phyloP scores from a whole-genome alignment of 83 land plant genomes.

The Diphasiastrum complanatum region DNA sequence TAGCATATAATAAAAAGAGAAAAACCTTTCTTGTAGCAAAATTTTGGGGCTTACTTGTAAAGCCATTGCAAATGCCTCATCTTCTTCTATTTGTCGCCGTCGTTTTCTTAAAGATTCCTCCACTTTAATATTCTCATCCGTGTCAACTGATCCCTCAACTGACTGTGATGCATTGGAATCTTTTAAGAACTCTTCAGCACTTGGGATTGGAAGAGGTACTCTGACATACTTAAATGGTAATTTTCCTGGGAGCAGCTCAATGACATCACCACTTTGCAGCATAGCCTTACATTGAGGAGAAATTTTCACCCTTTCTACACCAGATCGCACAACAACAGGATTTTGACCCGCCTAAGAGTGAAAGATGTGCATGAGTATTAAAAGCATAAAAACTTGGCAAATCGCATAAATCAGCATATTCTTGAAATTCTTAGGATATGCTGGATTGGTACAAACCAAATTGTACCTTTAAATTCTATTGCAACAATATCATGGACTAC shows the following conservation, averaged over 20 bases:
- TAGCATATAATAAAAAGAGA: not conserved
- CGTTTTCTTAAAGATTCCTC: constrained; percentile 22
- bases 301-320: constrained; percentile 46
- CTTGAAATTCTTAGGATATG: too few relatives aligned
- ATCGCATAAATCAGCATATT: too few relatives aligned
- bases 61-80: constrained; percentile 38
- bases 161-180: not conserved
- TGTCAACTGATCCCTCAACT: constrained; percentile 1
- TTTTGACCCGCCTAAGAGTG: constrained; percentile 81
- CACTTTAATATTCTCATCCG: constrained; percentile 6
- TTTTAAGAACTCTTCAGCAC: not conserved
- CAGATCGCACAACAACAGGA: constrained; percentile 52
- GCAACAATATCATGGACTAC: too few relatives aligned
- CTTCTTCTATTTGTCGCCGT: constrained; percentile 32
- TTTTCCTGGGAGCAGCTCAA: constrained; percentile 73
- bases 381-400: too few relatives aligned
- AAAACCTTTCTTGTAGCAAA: not conserved
- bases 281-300: constrained; percentile 21
- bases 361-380: too few relatives aligned
- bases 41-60: constrained; percentile 36
- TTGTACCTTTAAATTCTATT: too few relatives aligned
- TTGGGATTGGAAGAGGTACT: too few relatives aligned
- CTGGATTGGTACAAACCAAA: too few relatives aligned
- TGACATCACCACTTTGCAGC: constrained; percentile 44
- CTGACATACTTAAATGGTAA: constrained; percentile 42